phyloP scores from a whole-genome alignment of 495 filamentous ascomycete species.

The Lichenothelia convexa region DNA sequence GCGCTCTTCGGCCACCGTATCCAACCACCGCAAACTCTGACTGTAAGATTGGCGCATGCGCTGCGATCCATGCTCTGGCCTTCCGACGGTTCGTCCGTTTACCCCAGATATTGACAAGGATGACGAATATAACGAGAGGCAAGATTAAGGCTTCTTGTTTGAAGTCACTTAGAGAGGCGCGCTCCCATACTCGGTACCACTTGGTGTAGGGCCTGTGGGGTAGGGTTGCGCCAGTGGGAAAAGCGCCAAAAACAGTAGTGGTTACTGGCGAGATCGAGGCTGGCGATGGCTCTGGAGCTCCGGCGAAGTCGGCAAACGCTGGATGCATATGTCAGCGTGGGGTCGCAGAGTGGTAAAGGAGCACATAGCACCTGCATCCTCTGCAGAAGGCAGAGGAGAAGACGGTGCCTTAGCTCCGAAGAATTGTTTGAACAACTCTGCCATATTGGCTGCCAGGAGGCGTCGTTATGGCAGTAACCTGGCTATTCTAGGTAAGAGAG shows the following conservation, averaged over 20 bases:
- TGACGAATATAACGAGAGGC: conserved; percentile 48
- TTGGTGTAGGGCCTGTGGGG: conserved; percentile 47
- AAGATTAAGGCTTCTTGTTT: conserved; percentile 70
- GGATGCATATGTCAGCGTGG: background rate
- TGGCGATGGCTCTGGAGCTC: conserved; percentile 19
- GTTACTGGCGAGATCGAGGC: conserved; percentile 28
- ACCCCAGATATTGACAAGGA: conserved; percentile 70
- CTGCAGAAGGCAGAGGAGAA: background rate
- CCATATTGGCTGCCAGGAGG: conserved; percentile 15
- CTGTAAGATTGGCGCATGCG: conserved; percentile 50
- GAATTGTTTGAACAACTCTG: conserved; percentile 18
- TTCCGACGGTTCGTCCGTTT: conserved; percentile 59
- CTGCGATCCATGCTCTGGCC: conserved; percentile 61
- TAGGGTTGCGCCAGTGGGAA: conserved; percentile 24
- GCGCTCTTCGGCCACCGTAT: conserved; percentile 34
- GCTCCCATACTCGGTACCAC: conserved; percentile 96
- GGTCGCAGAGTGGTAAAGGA: too few relatives aligned
- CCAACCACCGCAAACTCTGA: conserved; percentile 84
- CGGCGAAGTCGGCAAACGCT: conserved; percentile 34
- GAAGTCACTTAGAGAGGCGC: conserved; percentile 63
- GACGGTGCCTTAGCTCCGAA: conserved; percentile 11
- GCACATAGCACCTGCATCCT: too few relatives aligned
- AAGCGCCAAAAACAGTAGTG: conserved; percentile 24
- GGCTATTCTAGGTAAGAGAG: too few relatives aligned
- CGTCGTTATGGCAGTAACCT: too few relatives aligned